Base-by-base conservation (phyloP, 257 asterid species). In the Capsicum baccatum region DNA sequence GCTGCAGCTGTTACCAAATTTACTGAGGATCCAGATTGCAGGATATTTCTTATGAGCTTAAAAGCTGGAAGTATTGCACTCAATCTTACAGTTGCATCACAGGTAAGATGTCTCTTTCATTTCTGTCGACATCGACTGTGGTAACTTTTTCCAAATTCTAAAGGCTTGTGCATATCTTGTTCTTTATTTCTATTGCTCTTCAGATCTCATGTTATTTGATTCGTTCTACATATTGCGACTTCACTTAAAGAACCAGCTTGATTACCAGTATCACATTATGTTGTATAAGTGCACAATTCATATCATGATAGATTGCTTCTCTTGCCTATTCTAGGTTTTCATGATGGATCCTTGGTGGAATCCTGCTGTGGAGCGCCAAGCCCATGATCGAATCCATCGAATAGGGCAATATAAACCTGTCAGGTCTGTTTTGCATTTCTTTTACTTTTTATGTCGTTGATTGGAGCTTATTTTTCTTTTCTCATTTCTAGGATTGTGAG, bases 301-400 rank as follows among this genome's bases (percentile, higher is more conserved):
- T 73, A 11, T 68, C 54, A 19, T 74, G 81, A 50, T 74, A 50
- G 47, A 13, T 74, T 21, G 21, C 62, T 50, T 74, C 21, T 74
- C 44, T 74, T 74, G 81, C 62, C 62, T 50, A 21, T 33, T 48
- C 56, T 85, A 96, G 99, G 98, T 96, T 71, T 96, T 96, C 91
- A 87, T 94, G 92, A 96, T 96, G 99, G 99, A 96, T 89, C 98
- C 98, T 26, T 96, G 98, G 98, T 96, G 99, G 99, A 96, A 96
- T 91, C 98, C 99, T 70, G 98, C 99, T 37, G 97, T 91, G 80
- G 99, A 96, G 88, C 89, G 91, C 76, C 99, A 96, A 89, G 99
- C 99, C 37, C 99, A 96, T 87, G 99, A 96, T 85, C 89, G 99
- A 87, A 96, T 96, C 59, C 98, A 96, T 79, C 90, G 99, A 54